phyloP scores from a whole-genome alignment of 1,139 yeast genomes.

The Starmera stellimalicola region DNA sequence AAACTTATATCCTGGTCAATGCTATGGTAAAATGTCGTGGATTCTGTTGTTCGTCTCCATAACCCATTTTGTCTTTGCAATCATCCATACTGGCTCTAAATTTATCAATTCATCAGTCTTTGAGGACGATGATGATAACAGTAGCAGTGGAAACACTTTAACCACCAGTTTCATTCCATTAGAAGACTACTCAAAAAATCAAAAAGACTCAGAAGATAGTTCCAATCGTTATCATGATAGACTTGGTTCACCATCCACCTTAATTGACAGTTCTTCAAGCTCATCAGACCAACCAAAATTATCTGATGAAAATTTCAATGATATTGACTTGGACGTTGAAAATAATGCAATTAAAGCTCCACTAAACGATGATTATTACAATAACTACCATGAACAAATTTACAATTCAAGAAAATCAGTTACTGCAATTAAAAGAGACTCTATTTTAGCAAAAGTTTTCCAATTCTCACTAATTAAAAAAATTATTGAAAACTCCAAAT shows the following conservation, averaged over 20 bases:
- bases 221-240: constrained; percentile 7
- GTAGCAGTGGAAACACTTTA: not conserved
- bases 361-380: not conserved
- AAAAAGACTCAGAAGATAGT: constrained; percentile 3
- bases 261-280: constrained; percentile 10
- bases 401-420: constrained; percentile 4
- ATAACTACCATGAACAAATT: not conserved
- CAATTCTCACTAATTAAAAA: constrained; percentile 21
- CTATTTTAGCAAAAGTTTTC: constrained; percentile 23
- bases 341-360: not conserved
- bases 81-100: constrained; percentile 30
- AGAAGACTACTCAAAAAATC: constrained; percentile 11
- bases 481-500: constrained; percentile 21
- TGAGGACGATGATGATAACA: constrained; percentile 26
- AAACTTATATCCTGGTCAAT: constrained; percentile 65
- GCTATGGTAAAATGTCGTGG: constrained; percentile 58
- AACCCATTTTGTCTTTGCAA: constrained; percentile 46
- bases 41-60: constrained; percentile 45
- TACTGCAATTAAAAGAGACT: constrained; percentile 20
- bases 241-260: constrained; percentile 8
- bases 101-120: constrained; percentile 30
- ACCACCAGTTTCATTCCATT: constrained; percentile 17
- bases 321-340: constrained; percentile 4
- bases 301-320: not conserved
- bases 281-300: constrained; percentile 1